These are phyloP conservation scores for Linnemannia schmuckeri DNA, from an alignment of 192 early-diverging fungal genomes.

Conservation along the genomic window DNA sequence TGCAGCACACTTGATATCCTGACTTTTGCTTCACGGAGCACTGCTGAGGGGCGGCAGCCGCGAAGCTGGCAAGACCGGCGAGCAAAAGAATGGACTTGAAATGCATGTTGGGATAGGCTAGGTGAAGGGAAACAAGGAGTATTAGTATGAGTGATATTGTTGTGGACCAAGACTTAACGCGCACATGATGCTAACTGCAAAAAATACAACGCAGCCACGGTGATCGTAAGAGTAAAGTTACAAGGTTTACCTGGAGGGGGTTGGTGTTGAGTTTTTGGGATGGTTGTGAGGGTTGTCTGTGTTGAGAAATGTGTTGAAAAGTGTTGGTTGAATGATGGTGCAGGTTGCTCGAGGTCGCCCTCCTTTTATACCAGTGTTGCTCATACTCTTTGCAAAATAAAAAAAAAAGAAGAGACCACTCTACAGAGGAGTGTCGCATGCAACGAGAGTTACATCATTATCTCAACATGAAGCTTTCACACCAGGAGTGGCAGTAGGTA, in stretches of 20 bases:
- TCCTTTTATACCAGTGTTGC: not conserved
- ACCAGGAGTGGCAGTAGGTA: too few relatives aligned
- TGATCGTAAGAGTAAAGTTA: not conserved
- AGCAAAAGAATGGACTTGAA: conserved; percentile 12
- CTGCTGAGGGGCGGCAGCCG: not conserved
- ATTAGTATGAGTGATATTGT: conserved; percentile 11
- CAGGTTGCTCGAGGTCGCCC: too few relatives aligned
- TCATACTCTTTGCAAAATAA: too few relatives aligned
- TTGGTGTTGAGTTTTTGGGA: too few relatives aligned
- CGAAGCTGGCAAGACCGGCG: conserved; percentile 11
- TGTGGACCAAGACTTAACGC: not conserved
- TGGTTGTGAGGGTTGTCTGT: too few relatives aligned
- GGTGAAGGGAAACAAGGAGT: conserved; percentile 3
- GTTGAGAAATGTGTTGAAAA: not conserved
- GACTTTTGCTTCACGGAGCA: not conserved
- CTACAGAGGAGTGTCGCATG: too few relatives aligned
- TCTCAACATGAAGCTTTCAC: too few relatives aligned
- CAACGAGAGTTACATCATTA: not conserved
- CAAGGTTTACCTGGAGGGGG: not conserved
- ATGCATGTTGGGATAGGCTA: conserved; percentile 20
- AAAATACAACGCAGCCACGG: not conserved
- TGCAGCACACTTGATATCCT: conserved; percentile 17
- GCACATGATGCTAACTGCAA: not conserved
- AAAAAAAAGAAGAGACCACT: too few relatives aligned
- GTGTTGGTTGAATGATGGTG: not conserved